Base-by-base conservation (phyloP, 2,329 filamentous ascomycete genomes). In the Calonectria pauciramosa region DNA sequence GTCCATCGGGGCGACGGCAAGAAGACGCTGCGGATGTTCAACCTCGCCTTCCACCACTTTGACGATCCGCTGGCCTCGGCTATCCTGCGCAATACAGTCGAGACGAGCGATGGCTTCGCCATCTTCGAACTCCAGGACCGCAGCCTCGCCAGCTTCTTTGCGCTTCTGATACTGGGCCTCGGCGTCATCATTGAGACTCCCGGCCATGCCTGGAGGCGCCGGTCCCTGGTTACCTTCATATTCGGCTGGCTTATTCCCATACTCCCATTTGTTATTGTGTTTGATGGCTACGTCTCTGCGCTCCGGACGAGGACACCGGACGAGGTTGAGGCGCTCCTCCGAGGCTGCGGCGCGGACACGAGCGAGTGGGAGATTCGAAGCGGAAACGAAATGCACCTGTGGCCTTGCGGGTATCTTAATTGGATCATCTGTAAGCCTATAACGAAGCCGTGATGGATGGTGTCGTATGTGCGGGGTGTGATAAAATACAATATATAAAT, bases 81-180 rank as follows among this genome's bases (percentile, higher is more conserved):
- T 11, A 93, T 95, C 36, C 82, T 96, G 38, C 87, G 87, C 68
- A 92, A 94, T 81, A 93, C 93, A 0, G 83, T 95, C 47, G 87
- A 91, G 78, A 94, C 90, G 0, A 90, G 91, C 68, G 89, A 94
- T 75, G 93, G 91, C 0, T 93, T 95, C 78, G 93, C 89, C 11
- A 94, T 96, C 74, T 92, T 95, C 75, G 94, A 95, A 84, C 88
- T 95, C n/a, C 93, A 95, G 83, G 92, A 93, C 77, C 90, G 94
- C 38, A 88, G 87, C 20, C 76, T 92, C 1, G 83, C 87, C 2
- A 90, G 91, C 41, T 83, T 93, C 51, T 74, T 93, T 28, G 88
- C 89, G 4, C 86, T 90, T 54, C 84, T 89, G 44, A 78, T 90
- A 14, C 87, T 93, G 72, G 90, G 90, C 9, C 76, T 91, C 51